Percentiles rank a stretch among this genome's conserved stretches.
Conservation (phyloP, 495 filamentous ascomycete genomes). For the Penicillium cinerascens region DNA sequence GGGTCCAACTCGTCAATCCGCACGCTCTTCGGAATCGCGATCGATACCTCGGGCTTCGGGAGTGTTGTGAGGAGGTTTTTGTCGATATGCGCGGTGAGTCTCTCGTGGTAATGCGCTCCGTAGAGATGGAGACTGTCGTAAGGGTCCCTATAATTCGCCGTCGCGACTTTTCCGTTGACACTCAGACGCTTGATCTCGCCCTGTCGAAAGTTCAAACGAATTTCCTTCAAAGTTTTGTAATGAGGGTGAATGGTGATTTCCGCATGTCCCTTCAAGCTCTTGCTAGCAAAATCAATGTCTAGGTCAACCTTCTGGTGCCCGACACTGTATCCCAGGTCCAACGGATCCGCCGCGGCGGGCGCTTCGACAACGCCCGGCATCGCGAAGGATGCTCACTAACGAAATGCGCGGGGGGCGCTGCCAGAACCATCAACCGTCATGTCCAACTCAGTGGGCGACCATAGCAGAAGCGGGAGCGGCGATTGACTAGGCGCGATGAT, state of each 20-base stretch:
- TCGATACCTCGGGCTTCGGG: constrained; percentile 56
- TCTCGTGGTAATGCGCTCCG: constrained; percentile 73
- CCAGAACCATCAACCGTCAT: constrained; percentile 40
- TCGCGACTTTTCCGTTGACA: constrained; percentile 63
- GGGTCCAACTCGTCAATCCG: constrained; percentile 63
- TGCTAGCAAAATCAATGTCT: constrained; percentile 77
- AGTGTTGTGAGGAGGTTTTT: constrained; percentile 53
- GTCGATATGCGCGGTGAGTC: constrained; percentile 64
- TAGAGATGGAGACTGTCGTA: constrained; percentile 67
- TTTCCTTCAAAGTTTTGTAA: constrained; percentile 58
- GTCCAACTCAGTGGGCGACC: constrained; percentile 22
- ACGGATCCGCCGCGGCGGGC: constrained; percentile 27
- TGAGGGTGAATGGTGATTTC: constrained; percentile 75
- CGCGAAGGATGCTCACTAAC: constrained; percentile 37
- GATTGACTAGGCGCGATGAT: not conserved
- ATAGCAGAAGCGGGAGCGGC: not conserved
- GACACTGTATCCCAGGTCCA: constrained; percentile 54
- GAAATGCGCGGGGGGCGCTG: constrained; percentile 42
- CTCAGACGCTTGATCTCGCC: constrained; percentile 66
- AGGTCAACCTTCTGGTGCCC: constrained; percentile 82
- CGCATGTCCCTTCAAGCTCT: constrained; percentile 71
- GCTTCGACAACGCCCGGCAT: constrained; percentile 49
- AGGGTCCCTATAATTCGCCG: constrained; percentile 65
- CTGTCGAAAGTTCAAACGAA: constrained; percentile 83
- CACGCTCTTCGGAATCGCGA: constrained; percentile 62